These are phyloP conservation scores for Tinospora cordifolia DNA, from an alignment of 164 flowering plant species.

Conservation along the genomic window DNA sequence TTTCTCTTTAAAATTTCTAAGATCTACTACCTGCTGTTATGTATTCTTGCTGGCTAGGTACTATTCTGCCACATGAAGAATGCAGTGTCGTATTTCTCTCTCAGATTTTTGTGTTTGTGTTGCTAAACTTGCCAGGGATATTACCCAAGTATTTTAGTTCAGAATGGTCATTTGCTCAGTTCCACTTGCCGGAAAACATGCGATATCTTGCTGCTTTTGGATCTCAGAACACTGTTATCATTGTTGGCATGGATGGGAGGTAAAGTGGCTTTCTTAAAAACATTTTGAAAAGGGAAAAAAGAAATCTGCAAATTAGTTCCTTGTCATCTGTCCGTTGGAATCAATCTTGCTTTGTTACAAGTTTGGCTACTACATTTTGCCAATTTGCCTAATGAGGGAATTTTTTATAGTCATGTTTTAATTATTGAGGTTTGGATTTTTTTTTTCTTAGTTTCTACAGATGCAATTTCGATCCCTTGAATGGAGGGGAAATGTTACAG, in stretches of 20 bases:
- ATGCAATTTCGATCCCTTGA: slow-evolving; percentile 72
- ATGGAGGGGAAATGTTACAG: slow-evolving; percentile 86
- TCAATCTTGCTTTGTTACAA: background rate
- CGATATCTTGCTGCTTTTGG: slow-evolving; percentile 73
- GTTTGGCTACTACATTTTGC: background rate
- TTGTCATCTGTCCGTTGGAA: background rate
- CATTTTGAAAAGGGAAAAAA: too few species aligned
- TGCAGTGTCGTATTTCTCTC: background rate
- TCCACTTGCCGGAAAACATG: slow-evolving; percentile 59
- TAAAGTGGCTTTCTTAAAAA: slow-evolving; percentile 14
- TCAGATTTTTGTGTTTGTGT: background rate
- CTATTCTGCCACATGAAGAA: background rate
- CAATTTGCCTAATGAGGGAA: background rate
- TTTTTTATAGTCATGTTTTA: background rate
- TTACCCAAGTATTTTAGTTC: slow-evolving; percentile 90
- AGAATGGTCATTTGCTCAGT: slow-evolving; percentile 92
- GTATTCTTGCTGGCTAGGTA: background rate
- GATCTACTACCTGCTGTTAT: too few species aligned
- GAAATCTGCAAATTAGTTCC: background rate
- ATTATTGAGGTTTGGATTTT: background rate
- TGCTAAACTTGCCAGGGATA: slow-evolving; percentile 40
- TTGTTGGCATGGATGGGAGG: slow-evolving; percentile 93
- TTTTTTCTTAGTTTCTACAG: slow-evolving; percentile 61
- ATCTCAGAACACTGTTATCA: slow-evolving; percentile 58
- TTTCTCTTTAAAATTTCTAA: too few species aligned